Evolutionary conservation across 2,329 filamentous ascomycete species (phyloP), one percentile per base, ranked within the genome.

Genomic region (Diplodia seriata): DNA sequence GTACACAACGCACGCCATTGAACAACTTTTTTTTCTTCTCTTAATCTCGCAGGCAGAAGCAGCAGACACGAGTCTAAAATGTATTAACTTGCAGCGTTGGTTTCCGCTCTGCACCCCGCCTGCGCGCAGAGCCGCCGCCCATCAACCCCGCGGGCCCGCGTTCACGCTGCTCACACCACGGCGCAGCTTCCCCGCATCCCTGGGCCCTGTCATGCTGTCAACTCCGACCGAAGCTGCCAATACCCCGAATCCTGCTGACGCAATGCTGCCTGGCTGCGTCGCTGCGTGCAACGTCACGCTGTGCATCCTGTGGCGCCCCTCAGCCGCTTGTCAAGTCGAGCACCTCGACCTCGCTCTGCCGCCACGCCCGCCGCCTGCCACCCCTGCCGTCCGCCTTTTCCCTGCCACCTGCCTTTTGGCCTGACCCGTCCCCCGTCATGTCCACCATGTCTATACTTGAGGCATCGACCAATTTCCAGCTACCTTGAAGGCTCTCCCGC

Each of bases 281-380:
- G 36, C 36, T 43, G 36, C 57, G 7, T 36, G 57, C 9, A 62
- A 33, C 43, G 57, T 62, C 43, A 62, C 57, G 40, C 40, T n/a
- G 40, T 12, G 57, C 59, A 63, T 63, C 29, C 59, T 38, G 31
- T 26, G 40, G 26, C 33, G 12, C 15, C 31, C n/a, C 29, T 54
- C 15, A 68, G 6, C n/a, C 66, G 36, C 6, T 61, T 6, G 66
- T 76, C 66, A 79, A 59, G 71, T 80, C 77, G 65, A 80, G 66
- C 51, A 77, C 68, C 65, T 78, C 76, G 49, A 80, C 72, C 54
- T 76, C 74, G 33, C 78, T 80, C 66, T 77, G 76, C 49, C 77
- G 70, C 77, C 77, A 79, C 63, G 69, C 72, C 50, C 71, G 76
- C 18, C 72, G 74, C 66, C 73, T 75, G 14, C 43, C 15, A n/a